Evolutionary conservation across 164 flowering plant species (phyloP).

Genomic region (Paratinospora sagittata): DNA sequence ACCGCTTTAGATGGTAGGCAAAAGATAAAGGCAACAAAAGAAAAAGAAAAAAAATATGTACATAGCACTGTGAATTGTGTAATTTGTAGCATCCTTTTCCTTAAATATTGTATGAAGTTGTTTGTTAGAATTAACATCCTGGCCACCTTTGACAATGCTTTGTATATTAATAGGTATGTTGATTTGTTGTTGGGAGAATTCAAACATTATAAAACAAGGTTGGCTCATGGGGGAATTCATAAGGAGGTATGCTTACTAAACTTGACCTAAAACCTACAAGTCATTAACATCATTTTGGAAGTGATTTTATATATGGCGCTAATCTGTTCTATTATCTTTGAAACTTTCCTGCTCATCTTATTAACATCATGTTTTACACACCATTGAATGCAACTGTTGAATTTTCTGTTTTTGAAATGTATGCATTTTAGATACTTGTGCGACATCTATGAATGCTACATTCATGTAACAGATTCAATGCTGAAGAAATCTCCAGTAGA

Average conservation of each 20-base stretch:
- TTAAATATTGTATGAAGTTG: neutral
- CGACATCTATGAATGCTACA: neutral
- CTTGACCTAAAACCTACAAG: neutral
- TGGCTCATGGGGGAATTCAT: conserved; percentile 78
- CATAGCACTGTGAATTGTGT: neutral
- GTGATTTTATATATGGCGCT: neutral
- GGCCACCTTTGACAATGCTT: conserved; percentile 3
- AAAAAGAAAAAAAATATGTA: neutral
- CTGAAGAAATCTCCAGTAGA: no score
- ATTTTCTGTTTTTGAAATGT: neutral
- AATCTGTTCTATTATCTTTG: neutral
- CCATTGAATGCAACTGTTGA: neutral
- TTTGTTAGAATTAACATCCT: neutral
- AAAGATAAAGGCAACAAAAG: neutral
- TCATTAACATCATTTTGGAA: neutral
- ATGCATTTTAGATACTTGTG: neutral
- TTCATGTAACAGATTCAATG: no score
- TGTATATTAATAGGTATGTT: conserved; percentile 61
- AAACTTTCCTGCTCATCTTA: neutral
- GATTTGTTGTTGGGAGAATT: conserved; percentile 95
- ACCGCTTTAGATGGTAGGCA: neutral
- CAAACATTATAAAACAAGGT: conserved; percentile 90
- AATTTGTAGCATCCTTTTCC: neutral
- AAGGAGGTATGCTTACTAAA: conserved; percentile 54
- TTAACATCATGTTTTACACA: neutral